These are phyloP conservation scores for Tephrocybe sp. DNA, from an alignment of 768 basidiomycete species.

Conservation along the genomic window DNA sequence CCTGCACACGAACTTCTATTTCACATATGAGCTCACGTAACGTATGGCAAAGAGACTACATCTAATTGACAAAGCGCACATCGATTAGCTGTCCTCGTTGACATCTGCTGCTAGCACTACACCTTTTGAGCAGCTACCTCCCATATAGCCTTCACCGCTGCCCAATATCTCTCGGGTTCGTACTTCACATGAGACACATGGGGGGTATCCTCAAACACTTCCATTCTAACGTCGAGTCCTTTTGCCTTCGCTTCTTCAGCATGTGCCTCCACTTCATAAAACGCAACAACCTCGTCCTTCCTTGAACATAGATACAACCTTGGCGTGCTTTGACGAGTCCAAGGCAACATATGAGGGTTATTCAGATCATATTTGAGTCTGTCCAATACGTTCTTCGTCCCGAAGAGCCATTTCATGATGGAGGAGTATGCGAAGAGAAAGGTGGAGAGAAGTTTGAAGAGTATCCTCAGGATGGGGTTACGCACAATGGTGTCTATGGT, in stretches of 20 bases:
- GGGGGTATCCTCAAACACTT: conserved; percentile 37
- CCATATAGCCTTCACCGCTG: conserved; percentile 36
- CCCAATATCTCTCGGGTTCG: conserved; percentile 45
- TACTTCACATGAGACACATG: conserved; percentile 46
- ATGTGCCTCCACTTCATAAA: conserved; percentile 35
- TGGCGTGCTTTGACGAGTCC: conserved; percentile 35
- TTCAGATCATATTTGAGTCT: conserved; percentile 28
- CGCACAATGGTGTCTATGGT: conserved; percentile 32
- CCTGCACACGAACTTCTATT: too few relatives aligned
- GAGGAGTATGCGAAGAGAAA: conserved; percentile 24
- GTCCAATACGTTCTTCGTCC: conserved; percentile 20
- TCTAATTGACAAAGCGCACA: too few relatives aligned
- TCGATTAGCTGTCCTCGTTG: too few relatives aligned
- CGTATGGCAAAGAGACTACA: too few relatives aligned
- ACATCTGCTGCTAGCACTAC: neutral
- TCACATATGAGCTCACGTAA: too few relatives aligned
- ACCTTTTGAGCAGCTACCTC: conserved; percentile 21
- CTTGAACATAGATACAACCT: conserved; percentile 47
- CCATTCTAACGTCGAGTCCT: conserved; percentile 30
- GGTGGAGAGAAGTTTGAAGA: conserved; percentile 24
- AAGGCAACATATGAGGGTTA: conserved; percentile 32
- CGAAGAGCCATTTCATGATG: conserved; percentile 23
- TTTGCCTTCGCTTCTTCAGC: conserved; percentile 24
- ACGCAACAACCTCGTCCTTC: conserved; percentile 37
- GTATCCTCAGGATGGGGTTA: conserved; percentile 25